Conservation (phyloP, 2,329 filamentous ascomycete species). For the Nakataea oryzae region DNA sequence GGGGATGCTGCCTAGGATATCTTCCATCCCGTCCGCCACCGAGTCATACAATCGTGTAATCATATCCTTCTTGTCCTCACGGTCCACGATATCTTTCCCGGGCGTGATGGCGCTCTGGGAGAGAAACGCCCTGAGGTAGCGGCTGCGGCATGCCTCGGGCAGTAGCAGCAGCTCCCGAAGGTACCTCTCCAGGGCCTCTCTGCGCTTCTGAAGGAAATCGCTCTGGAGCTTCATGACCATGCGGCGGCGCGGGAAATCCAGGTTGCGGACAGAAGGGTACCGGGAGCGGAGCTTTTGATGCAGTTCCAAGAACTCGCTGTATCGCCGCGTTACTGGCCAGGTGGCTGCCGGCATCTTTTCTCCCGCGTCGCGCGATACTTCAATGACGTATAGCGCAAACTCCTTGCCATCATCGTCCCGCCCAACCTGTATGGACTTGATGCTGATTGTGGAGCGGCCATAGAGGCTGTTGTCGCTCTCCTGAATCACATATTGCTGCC, state of each 20-base stretch:
- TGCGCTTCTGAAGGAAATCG: conserved; percentile 87
- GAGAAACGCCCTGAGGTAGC: conserved; percentile 83
- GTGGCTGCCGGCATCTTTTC: conserved; percentile 95
- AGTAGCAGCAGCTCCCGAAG: conserved; percentile 70
- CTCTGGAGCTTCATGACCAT: conserved; percentile 95
- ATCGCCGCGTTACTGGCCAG: conserved; percentile 86
- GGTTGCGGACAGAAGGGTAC: conserved; percentile 77
- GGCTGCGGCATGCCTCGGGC: conserved; percentile 87
- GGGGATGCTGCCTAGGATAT: conserved; percentile 91
- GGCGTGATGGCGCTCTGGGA: conserved; percentile 70
- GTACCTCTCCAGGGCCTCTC: conserved; percentile 76
- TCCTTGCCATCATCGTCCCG: conserved; percentile 88
- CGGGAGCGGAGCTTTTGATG: conserved; percentile 78
- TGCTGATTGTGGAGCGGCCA: conserved; percentile 78
- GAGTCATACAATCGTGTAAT: conserved; percentile 94
- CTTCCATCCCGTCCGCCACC: conserved; percentile 95
- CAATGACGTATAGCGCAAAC: conserved; percentile 85
- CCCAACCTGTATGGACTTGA: conserved; percentile 87
- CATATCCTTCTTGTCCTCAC: conserved; percentile 69
- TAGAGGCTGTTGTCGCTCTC: conserved; percentile 97
- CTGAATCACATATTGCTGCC: conserved; percentile 93
- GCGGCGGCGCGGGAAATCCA: conserved; percentile 86
- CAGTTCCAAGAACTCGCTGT: conserved; percentile 94
- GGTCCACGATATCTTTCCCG: conserved; percentile 45
- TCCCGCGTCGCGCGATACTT: conserved; percentile 80